Evolutionary conservation across 1,284 basidiomycete species (phyloP), one percentile per base, ranked within the genome.

Genomic region (Chalciporus sp.): DNA sequence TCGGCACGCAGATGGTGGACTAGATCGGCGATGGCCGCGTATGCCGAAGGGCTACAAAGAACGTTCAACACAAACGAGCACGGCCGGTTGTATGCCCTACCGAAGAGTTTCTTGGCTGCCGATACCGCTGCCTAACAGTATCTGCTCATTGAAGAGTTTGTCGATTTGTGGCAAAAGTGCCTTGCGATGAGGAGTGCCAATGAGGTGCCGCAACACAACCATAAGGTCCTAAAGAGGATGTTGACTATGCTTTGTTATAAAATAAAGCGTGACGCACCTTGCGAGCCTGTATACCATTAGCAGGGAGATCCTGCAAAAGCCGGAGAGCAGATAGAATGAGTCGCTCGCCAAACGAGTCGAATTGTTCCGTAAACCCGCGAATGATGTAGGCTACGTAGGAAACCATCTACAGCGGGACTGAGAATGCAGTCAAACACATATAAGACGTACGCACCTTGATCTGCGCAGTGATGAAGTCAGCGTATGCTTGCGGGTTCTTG

Each of bases 331-430:
- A 84, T 47, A 91, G 78, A 17, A 96, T 89, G 37, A 99, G 82
- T 5, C 84, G 84, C 63, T 96, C 90, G 5, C 90, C 87, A 62
- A 94, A 93, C 10, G 84, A 79, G 43, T 92, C 87, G 58, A 88
- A 83, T 51, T 88, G 84, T 29, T 92, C 89, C 29, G 71, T 76
- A 50, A 79, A 72, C 27, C 86, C 89, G 49, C 95, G 84, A 58
- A 96, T 82, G 26, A 97, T 87, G 74, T 95, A 98, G 1, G 95
- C 93, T 43, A 98, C 77, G 70, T 95, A 98, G 5, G 94, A 95
- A 71, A 98, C 85, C 61, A 94, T 90, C 92, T 95, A 59, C 48
- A 33, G 42, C 42, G 52, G 33, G 58, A 46, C 49, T 27, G 57
- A 51, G 49, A 57, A 37, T 59, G 23, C 39, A 29, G 31, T 7